phyloP scores from a whole-genome alignment of 179 eudicot species.

The Actinidia polygama region DNA sequence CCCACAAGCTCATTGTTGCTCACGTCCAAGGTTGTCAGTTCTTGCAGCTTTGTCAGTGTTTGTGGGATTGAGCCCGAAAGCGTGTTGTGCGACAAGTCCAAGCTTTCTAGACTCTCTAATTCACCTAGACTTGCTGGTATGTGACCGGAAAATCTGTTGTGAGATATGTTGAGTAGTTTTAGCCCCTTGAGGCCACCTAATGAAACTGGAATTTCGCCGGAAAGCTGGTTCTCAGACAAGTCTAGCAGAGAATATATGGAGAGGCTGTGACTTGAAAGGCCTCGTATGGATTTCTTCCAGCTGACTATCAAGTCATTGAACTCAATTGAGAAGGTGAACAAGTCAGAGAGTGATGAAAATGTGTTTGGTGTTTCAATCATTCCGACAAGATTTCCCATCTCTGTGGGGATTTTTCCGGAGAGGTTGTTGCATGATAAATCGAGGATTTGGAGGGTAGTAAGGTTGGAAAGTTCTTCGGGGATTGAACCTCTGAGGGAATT shows the following conservation, averaged over 20 bases:
- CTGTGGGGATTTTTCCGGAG: constrained; percentile 36
- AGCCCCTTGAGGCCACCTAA: constrained; percentile 55
- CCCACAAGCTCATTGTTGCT: constrained; percentile 57
- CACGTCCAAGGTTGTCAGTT: constrained; percentile 47
- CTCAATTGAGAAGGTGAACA: constrained; percentile 44
- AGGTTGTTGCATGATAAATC: constrained; percentile 54
- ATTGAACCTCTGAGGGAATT: constrained; percentile 51
- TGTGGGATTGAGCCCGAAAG: constrained; percentile 53
- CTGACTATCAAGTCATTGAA: constrained; percentile 52
- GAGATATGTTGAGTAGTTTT: constrained; percentile 50
- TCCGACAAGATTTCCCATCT: constrained; percentile 43
- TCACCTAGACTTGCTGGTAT: constrained; percentile 51
- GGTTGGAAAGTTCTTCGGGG: constrained; percentile 39
- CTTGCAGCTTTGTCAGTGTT: constrained; percentile 39
- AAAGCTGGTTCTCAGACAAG: constrained; percentile 47
- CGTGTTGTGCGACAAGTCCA: constrained; percentile 55
- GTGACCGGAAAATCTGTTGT: constrained; percentile 38
- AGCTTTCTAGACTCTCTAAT: constrained; percentile 45
- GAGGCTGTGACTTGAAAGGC: constrained; percentile 42
- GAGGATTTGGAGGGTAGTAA: constrained; percentile 50
- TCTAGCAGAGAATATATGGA: constrained; percentile 58
- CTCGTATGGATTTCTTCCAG: constrained; percentile 58
- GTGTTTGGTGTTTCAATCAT: constrained; percentile 47
- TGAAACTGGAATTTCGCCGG: constrained; percentile 44
- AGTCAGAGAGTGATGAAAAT: constrained; percentile 30